Conservation (phyloP, 805 yeast species). For the Metschnikowia dekortorum region DNA sequence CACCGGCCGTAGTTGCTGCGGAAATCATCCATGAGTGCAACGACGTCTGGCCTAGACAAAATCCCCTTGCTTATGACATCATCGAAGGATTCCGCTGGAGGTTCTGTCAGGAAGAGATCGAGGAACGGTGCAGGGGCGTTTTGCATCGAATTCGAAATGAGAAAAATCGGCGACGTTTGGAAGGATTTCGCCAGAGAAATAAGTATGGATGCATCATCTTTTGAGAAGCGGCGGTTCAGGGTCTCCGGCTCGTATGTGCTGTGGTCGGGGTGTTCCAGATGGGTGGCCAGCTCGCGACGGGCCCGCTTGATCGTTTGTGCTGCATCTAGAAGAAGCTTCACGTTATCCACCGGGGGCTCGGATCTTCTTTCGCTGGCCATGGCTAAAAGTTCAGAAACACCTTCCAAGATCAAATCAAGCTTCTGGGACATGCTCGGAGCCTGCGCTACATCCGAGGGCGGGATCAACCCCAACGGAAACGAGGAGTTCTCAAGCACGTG, state of each 20-base stretch:
- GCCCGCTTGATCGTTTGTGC: slow-evolving; percentile 22
- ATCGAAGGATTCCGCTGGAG: slow-evolving; percentile 8
- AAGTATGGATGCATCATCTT: slow-evolving; percentile 11
- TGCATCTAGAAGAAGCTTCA: slow-evolving; percentile 23
- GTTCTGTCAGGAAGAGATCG: slow-evolving; percentile 20
- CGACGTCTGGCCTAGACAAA: slow-evolving; percentile 44
- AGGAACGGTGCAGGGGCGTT: slow-evolving; percentile 34
- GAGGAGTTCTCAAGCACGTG: slow-evolving; percentile 4
- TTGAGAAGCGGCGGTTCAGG: not conserved
- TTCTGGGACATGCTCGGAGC: slow-evolving; percentile 12
- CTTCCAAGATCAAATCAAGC: slow-evolving; percentile 30
- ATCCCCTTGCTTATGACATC: slow-evolving; percentile 53
- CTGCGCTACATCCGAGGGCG: slow-evolving; percentile 1
- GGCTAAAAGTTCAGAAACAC: slow-evolving; percentile 31
- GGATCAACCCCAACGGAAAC: slow-evolving; percentile 8
- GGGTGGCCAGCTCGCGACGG: not conserved
- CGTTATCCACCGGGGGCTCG: slow-evolving; percentile 17
- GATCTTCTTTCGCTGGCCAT: not conserved
- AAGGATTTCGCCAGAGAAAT: slow-evolving; percentile 36
- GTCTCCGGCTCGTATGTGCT: not conserved
- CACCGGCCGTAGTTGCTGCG: slow-evolving; percentile 69
- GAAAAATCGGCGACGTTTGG: slow-evolving; percentile 41
- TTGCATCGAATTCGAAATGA: slow-evolving; percentile 30
- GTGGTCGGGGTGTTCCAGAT: not conserved
- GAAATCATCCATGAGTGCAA: slow-evolving; percentile 51